Evolutionary conservation across 805 yeast species (phyloP), one percentile per base, ranked within the genome.

Genomic region (Candida krabiensis): DNA sequence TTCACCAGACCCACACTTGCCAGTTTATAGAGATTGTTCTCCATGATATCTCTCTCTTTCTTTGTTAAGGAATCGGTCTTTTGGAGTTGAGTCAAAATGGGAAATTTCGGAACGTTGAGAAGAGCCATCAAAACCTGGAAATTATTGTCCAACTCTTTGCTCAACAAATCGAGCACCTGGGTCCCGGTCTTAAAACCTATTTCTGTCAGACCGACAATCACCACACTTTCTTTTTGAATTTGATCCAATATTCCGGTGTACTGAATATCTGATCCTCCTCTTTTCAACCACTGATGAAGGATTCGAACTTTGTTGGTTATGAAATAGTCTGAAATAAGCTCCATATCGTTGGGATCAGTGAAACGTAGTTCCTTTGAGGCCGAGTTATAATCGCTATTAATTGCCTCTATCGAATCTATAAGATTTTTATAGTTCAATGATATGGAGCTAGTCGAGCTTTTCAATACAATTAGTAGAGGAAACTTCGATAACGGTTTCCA

Each of bases 1-100:
- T 49, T 52, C 24, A 51, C 49, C 27, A 58, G 38, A 3, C 63
- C 63, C 19, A 50, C 31, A 6, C 43, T 30, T 2, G 60, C 63
- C 29, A 58, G 25, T 12, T 28, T 38, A 35, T 50, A 47, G 23
- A 57, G 33, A 27, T 57, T 58, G 9, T 42, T 40, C 29, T 43
- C 45, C 27, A 45, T 30, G 6, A 16, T 31, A 15, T 35, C 32
- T 22, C 38, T 30, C 15, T 43, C 45, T 2, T 27, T 13, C 9
- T 33, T 31, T 5, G 40, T 28, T n/a, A 38, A 19, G 23, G 31
- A 37, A 15, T 29, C 17, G 3, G 38, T 28, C 14, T 40, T 30
- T 11, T 44, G 41, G 8, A 53, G 32, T 3, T 30, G 29, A 16
- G 40, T 38, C 13, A 59, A 41, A 22, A 44, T 37, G 2, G 64